Base-by-base conservation (phyloP, 2,329 filamentous ascomycete species). In the Hypoxylon sp. region DNA sequence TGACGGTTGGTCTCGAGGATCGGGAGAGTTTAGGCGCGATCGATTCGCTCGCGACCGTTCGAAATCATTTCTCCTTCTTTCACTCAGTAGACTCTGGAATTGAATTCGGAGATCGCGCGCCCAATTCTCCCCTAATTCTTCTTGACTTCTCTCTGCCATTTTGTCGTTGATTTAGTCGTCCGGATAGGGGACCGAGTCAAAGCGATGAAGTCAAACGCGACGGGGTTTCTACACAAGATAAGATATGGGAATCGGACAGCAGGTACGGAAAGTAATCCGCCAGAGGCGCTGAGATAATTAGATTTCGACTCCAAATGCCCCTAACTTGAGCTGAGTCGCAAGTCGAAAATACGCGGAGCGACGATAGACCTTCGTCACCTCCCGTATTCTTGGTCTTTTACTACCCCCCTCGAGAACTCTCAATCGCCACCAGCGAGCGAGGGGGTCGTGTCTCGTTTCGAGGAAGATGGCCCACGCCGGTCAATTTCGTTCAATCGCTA, bases 71-170 rank as follows among this genome's bases (percentile, higher is more conserved):
- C 97, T 88, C 77, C 93, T 88, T 82, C 92, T 94, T 60, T 91
- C 93, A 76, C 92, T 90, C 74, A 98, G 84, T 64, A 97, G 82
- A 68, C 93, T 90, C 76, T 97, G 92, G 77, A 97, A 97, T 74
- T 93, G 91, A 72, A 90, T 82, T 53, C 91, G 90, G 72, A 98
- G 82, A 62, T 93, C 91, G 72, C 87, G 85, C 24, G 93, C 92
- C 88, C 89, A 92, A 73, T 86, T 85, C 74, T 93, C 91, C 74
- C 90, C 89, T 72, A 87, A 86, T 6, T 83, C 80, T 39, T 72
- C 77, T 53, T 75, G 71, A 56, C 59, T 56, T 39, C 48, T 62
- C 39, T 67, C 59, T 20, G 73, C 62, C 74, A 75, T 75, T 59
- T 50, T 72, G 58, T 48, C 60, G 56, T 49, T 22, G 32, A 50